Conservation (phyloP, 192 early-diverging fungal species). For the Podila verticillata region DNA sequence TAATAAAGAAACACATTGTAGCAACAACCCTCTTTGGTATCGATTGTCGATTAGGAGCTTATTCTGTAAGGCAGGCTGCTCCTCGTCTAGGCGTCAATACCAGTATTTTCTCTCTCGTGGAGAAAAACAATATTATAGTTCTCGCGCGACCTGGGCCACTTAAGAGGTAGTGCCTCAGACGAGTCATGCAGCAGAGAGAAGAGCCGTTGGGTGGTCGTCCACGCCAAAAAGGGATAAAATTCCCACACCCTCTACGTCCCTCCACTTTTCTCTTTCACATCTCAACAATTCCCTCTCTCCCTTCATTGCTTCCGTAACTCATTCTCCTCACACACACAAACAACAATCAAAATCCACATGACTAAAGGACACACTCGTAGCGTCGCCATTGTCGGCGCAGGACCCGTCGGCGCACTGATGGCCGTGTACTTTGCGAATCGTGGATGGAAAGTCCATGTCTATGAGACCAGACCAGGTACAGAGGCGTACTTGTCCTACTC, state of each 20-base stretch:
- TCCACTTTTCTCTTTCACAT: not conserved
- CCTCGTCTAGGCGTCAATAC: too few relatives aligned
- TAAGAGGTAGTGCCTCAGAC: slow-evolving; percentile 27
- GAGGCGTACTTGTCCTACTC: too few relatives aligned
- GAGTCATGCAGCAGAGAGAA: not conserved
- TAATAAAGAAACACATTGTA: too few relatives aligned
- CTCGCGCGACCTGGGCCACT: slow-evolving; percentile 5
- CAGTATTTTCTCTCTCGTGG: too few relatives aligned
- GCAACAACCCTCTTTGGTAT: too few relatives aligned
- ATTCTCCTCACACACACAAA: not conserved
- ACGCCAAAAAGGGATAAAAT: not conserved
- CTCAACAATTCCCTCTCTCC: not conserved
- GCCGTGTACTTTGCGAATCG: slow-evolving; percentile 92
- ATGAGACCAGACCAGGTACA: slow-evolving; percentile 83
- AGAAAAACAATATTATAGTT: too few relatives aligned
- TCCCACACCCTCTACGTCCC: not conserved
- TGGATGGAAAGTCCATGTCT: slow-evolving; percentile 90
- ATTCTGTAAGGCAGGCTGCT: too few relatives aligned
- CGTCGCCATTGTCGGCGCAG: slow-evolving; percentile 90
- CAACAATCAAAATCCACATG: slow-evolving; percentile 4
- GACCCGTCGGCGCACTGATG: slow-evolving; percentile 90
- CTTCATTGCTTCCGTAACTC: not conserved
- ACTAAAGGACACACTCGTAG: slow-evolving; percentile 18
- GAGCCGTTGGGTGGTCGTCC: not conserved
- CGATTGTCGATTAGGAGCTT: too few relatives aligned